A percentile compares a stretch with the other conserved stretches of the same genome.
Evolutionary conservation across 257 asterid genomes (phyloP).

Genomic region (Galeopsis tetrahit): DNA sequence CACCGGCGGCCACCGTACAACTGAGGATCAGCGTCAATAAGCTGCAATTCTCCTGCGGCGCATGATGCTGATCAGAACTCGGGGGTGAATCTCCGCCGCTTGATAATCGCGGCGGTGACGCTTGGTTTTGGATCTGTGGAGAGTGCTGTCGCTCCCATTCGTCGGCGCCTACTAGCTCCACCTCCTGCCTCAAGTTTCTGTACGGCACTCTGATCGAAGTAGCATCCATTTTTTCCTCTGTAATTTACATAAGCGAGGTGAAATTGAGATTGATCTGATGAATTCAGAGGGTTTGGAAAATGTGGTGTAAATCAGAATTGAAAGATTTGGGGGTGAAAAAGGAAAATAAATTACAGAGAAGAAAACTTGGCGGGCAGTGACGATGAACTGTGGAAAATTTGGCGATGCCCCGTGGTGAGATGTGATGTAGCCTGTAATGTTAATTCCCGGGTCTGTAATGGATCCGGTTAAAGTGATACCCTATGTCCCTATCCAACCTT

Average conservation of each 20-base stretch:
- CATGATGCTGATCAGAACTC: slow-evolving; percentile 39
- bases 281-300: slow-evolving; percentile 26
- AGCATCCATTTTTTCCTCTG: slow-evolving; percentile 59
- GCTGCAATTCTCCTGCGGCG: slow-evolving; percentile 54
- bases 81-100: slow-evolving; percentile 43
- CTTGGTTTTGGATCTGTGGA: slow-evolving; percentile 47
- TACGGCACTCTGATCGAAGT: slow-evolving; percentile 90
- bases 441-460: no score
- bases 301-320: not conserved
- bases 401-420: slow-evolving; percentile 26
- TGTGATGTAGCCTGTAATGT: not conserved
- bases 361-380: slow-evolving; percentile 25
- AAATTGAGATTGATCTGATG: slow-evolving; percentile 36
- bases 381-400: slow-evolving; percentile 8
- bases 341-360: not conserved
- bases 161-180: slow-evolving; percentile 70
- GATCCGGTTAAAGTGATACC: no score
- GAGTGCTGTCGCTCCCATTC: slow-evolving; percentile 54
- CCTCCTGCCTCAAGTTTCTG: slow-evolving; percentile 77
- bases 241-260: slow-evolving; percentile 34
- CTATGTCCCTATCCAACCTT: no score
- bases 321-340: slow-evolving; percentile 2
- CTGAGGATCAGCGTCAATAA: slow-evolving; percentile 71
- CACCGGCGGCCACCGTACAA: slow-evolving; percentile 98
- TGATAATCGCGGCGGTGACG: slow-evolving; percentile 46